Conservation (phyloP, 2,329 filamentous ascomycete genomes). For the Ophiocordyceps camponoti-saundersi region DNA sequence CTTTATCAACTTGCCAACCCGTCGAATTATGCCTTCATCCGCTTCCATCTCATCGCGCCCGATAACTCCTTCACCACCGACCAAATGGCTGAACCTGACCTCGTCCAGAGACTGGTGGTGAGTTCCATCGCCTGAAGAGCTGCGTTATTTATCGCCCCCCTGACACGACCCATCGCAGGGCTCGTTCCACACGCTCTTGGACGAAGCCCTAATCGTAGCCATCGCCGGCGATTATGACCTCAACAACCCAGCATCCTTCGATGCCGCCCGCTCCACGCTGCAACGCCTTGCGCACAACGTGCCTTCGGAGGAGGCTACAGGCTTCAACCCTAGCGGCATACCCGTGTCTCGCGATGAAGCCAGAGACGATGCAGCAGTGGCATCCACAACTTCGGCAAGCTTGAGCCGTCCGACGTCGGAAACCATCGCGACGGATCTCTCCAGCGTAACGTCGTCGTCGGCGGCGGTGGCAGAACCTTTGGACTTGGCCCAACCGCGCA, state of each 20-base stretch:
- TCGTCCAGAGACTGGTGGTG: conserved; percentile 13
- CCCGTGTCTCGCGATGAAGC: conserved; percentile 22
- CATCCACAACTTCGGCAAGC: conserved; percentile 10
- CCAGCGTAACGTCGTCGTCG: conserved; percentile 7
- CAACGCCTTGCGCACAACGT: conserved; percentile 49
- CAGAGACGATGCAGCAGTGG: conserved; percentile 7
- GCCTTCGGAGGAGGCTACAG: conserved; percentile 48
- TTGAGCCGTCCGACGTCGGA: conserved; percentile 11
- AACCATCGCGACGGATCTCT: conserved; percentile 9
- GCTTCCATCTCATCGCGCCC: not conserved
- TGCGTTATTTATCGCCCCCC: not conserved
- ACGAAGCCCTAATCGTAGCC: conserved; percentile 60
- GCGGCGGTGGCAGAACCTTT: conserved; percentile 8
- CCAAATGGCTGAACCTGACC: conserved; percentile 10
- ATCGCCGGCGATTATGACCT: conserved; percentile 62
- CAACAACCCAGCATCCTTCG: conserved; percentile 28
- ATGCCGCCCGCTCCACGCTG: conserved; percentile 40
- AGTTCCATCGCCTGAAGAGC: conserved; percentile 2
- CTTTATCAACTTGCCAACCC: not conserved
- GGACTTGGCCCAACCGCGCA: conserved; percentile 8
- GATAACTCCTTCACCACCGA: not conserved
- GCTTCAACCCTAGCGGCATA: conserved; percentile 64
- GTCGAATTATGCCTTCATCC: not conserved
- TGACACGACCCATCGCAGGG: conserved; percentile 18
- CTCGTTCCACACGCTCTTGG: conserved; percentile 57